Conservation (phyloP, 768 basidiomycete genomes). For the Tricholoma bakamatsutake region DNA sequence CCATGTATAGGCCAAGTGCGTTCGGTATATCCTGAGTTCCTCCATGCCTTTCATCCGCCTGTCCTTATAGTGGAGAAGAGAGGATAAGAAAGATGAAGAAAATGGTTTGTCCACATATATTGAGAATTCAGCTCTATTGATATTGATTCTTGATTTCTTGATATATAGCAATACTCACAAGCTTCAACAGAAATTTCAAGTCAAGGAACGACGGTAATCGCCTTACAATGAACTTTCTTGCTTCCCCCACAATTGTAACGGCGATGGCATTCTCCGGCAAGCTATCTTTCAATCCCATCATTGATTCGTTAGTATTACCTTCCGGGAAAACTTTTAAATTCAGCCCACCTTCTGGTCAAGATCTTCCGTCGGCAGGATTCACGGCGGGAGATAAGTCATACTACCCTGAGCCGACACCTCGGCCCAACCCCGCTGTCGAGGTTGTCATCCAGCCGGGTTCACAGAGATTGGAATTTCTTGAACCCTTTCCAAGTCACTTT, state of each 20-base stretch:
- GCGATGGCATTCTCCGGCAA: conserved; percentile 96
- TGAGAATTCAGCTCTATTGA: neutral
- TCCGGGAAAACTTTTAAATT: conserved; percentile 83
- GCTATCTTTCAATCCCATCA: conserved; percentile 89
- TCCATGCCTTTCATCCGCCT: conserved; percentile 2
- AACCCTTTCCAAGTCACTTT: conserved; percentile 83
- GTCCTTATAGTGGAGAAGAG: conserved; percentile 76
- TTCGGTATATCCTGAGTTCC: conserved; percentile 11
- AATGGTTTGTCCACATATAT: conserved; percentile 58
- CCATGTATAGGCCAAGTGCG: conserved; percentile 93
- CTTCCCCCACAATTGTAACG: conserved; percentile 94
- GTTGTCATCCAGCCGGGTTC: conserved; percentile 76
- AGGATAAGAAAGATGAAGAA: conserved; percentile 81
- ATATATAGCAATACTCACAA: conserved; percentile 81
- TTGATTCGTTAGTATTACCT: conserved; percentile 60
- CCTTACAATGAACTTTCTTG: conserved; percentile 95
- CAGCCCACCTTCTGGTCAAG: conserved; percentile 73
- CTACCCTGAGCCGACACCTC: conserved; percentile 71
- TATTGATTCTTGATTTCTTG: conserved; percentile 6
- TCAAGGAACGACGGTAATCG: conserved; percentile 95
- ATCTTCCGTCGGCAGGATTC: conserved; percentile 82
- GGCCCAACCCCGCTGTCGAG: conserved; percentile 68
- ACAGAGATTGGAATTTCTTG: conserved; percentile 78
- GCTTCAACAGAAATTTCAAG: conserved; percentile 89
- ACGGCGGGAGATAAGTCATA: conserved; percentile 66